Conservation (phyloP, 1,139 yeast species). For the Debaryomycetaceae sp. region DNA sequence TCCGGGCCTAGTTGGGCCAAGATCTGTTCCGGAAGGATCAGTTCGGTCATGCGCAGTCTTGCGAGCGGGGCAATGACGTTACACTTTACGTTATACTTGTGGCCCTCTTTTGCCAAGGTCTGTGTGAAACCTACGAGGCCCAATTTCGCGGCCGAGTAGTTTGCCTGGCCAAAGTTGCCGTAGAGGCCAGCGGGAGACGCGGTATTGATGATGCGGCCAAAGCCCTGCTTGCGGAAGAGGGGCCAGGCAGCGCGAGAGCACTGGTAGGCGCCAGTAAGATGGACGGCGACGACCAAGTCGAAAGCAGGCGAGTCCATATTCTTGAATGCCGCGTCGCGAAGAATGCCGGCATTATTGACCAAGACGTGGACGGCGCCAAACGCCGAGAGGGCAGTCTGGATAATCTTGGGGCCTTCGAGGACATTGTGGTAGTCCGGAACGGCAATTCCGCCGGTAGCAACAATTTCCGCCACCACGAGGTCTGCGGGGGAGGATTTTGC, state of each 20-base stretch:
- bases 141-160: conserved; percentile 89
- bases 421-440: conserved; percentile 94
- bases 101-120: conserved; percentile 92
- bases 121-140: conserved; percentile 88
- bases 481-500: conserved; percentile 68
- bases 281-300: conserved; percentile 74
- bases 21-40: conserved; percentile 74
- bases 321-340: conserved; percentile 66
- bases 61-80: conserved; percentile 93
- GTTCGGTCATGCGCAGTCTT: conserved; percentile 92
- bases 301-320: conserved; percentile 80
- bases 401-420: conserved; percentile 74
- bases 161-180: conserved; percentile 96
- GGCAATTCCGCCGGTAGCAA: conserved; percentile 67
- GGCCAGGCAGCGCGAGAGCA: conserved; percentile 93
- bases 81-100: conserved; percentile 67
- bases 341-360: conserved; percentile 90
- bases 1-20: conserved; percentile 77
- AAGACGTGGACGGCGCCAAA: conserved; percentile 87
- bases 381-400: conserved; percentile 74
- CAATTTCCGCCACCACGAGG: conserved; percentile 77
- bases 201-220: conserved; percentile 83
- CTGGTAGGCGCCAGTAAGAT: conserved; percentile 79
- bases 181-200: conserved; percentile 95
- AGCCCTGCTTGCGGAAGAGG: conserved; percentile 69